phyloP scores from a whole-genome alignment of 1,284 basidiomycete genomes.

The Nidula niveotomentosa region DNA sequence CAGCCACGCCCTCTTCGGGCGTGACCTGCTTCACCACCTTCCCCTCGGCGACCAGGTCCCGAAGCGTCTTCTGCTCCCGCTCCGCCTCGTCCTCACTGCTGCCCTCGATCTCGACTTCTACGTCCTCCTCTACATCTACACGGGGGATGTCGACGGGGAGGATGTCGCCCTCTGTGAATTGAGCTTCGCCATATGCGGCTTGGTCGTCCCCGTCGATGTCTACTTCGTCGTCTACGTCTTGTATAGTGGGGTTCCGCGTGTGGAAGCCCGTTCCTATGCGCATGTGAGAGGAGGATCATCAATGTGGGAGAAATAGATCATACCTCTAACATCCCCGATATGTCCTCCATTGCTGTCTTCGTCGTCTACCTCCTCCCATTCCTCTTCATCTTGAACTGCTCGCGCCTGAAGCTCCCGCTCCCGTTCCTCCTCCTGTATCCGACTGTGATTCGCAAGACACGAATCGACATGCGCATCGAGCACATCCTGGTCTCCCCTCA shows the following conservation, averaged over 20 bases:
- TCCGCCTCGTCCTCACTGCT: slow-evolving; percentile 29
- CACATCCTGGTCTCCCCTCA: slow-evolving; percentile 68
- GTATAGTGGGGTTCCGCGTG: slow-evolving; percentile 48
- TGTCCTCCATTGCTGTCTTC: slow-evolving; percentile 36
- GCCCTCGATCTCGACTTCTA: slow-evolving; percentile 40
- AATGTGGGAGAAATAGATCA: slow-evolving; percentile 1
- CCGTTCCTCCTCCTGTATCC: slow-evolving; percentile 42
- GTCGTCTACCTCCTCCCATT: slow-evolving; percentile 30
- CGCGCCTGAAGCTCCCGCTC: slow-evolving; percentile 26
- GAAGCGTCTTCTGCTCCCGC: slow-evolving; percentile 34
- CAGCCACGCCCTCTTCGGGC: slow-evolving; percentile 18
- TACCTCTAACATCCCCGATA: slow-evolving; percentile 42
- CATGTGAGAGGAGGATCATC: not conserved
- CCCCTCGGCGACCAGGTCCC: slow-evolving; percentile 51
- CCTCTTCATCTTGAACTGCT: slow-evolving; percentile 29
- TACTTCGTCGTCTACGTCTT: slow-evolving; percentile 74
- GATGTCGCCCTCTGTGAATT: slow-evolving; percentile 75
- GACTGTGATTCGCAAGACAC: slow-evolving; percentile 60
- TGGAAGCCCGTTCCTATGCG: slow-evolving; percentile 62
- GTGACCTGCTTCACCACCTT: slow-evolving; percentile 33
- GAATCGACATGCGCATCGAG: slow-evolving; percentile 76
- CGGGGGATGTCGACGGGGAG: slow-evolving; percentile 29
- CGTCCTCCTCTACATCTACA: slow-evolving; percentile 28
- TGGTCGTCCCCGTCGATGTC: slow-evolving; percentile 80
- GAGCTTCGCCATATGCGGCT: slow-evolving; percentile 59